A percentile compares a stretch with the other conserved stretches of the same genome.
phyloP scores from a whole-genome alignment of 1,139 yeast species.

The Zygosaccharomyces pseudobailii region DNA sequence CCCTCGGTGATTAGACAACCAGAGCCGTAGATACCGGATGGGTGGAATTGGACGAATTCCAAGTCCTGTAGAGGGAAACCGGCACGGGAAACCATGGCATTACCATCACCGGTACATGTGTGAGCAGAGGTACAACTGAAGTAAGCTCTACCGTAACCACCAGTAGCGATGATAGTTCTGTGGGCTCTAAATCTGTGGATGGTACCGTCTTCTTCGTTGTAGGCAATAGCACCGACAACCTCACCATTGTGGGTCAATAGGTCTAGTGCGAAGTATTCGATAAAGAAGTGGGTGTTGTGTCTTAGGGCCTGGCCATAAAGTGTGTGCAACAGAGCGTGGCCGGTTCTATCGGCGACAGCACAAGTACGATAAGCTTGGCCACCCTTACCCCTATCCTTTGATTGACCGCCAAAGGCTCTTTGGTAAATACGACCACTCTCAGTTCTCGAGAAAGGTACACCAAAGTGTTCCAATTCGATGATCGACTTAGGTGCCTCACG shows the following conservation, averaged over 20 bases:
- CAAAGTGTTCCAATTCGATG: constrained; percentile 95
- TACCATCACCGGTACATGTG: constrained; percentile 99
- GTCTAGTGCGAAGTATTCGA: constrained; percentile 95
- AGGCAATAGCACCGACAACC: constrained; percentile 95
- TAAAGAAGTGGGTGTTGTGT: constrained; percentile 96
- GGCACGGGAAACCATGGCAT: constrained; percentile 97
- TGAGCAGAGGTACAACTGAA: constrained; percentile 99
- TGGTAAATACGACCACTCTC: constrained; percentile 96
- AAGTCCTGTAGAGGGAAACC: constrained; percentile 96
- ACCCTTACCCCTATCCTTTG: constrained; percentile 93
- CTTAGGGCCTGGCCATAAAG: constrained; percentile 94
- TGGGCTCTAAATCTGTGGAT: constrained; percentile 96
- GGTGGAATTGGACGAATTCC: constrained; percentile 98
- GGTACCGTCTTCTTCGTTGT: constrained; percentile 98
- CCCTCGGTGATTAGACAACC: constrained; percentile 99
- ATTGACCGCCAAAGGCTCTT: constrained; percentile 98
- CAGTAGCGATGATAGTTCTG: constrained; percentile 94
- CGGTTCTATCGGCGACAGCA: constrained; percentile 99
- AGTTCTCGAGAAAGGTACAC: constrained; percentile 97
- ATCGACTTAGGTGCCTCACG: constrained; percentile 96
- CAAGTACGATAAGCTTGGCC: constrained; percentile 99
- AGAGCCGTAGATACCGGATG: constrained; percentile 98
- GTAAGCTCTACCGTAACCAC: constrained; percentile 98
- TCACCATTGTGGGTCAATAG: constrained; percentile 92
- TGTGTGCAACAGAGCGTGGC: constrained; percentile 94